A percentile compares a stretch with the other conserved stretches of the same genome.
phyloP scores from a whole-genome alignment of 768 basidiomycete species.

The Cytidiella melzeri region DNA sequence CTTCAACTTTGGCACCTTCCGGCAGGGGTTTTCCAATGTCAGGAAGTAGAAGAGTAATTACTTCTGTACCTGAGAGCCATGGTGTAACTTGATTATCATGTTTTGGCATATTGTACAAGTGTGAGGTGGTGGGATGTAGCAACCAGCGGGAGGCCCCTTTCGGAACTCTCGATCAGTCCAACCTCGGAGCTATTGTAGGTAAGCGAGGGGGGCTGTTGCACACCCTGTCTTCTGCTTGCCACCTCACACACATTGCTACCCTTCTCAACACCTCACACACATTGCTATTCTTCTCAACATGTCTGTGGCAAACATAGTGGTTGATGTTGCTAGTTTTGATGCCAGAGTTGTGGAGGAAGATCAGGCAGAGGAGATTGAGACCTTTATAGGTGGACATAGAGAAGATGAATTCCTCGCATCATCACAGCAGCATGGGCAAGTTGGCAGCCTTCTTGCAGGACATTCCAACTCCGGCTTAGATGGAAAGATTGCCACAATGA shows the following conservation, averaged over 20 bases:
- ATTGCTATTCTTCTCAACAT: background rate
- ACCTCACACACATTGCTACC: background rate
- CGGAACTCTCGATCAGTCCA: too few relatives aligned
- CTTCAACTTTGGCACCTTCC: background rate
- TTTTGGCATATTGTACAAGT: background rate
- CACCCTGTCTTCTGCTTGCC: too few relatives aligned
- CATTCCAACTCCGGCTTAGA: too few relatives aligned
- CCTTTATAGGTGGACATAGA: background rate
- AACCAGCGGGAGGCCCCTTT: too few relatives aligned
- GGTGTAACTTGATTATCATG: background rate
- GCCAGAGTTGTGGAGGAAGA: background rate
- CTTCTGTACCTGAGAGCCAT: background rate
- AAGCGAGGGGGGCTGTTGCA: too few relatives aligned
- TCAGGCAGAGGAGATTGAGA: slow-evolving; percentile 1
- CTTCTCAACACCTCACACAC: background rate
- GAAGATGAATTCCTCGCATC: background rate
- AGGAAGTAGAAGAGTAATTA: background rate
- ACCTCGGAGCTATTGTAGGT: too few relatives aligned
- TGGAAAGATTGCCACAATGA: background rate
- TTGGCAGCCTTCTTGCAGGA: too few relatives aligned
- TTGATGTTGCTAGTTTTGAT: background rate
- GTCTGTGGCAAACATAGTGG: background rate
- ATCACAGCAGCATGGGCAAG: background rate
- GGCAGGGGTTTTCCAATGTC: background rate
- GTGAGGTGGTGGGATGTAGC: too few relatives aligned